Evolutionary conservation across 441 rosid species (phyloP).

Genomic region (Euphorbia corollata): DNA sequence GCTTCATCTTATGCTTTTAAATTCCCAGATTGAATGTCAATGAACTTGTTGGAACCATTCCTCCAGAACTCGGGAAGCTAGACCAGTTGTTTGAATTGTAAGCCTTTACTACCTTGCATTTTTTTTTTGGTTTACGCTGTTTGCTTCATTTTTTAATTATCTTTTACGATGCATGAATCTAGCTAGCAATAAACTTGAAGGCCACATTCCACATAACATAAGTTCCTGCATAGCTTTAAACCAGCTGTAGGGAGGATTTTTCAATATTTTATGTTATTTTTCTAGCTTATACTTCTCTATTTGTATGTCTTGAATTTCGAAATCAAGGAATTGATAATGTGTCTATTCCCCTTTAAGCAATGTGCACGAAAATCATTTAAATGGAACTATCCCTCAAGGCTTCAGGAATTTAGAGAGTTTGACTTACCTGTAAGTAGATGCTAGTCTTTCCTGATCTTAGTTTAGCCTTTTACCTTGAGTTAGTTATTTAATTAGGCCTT

Average conservation of each 20-base stretch:
- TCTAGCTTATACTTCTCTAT: background rate
- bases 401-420: slow-evolving; percentile 68
- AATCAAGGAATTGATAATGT: background rate
- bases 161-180: slow-evolving; percentile 54
- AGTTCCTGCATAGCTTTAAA: slow-evolving; percentile 79
- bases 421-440: slow-evolving; percentile 65
- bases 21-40: slow-evolving; percentile 76
- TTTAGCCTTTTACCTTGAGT: background rate
- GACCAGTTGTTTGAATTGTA: slow-evolving; percentile 87
- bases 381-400: slow-evolving; percentile 60
- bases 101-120: slow-evolving; percentile 17
- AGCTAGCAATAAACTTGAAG: slow-evolving; percentile 69
- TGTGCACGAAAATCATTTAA: slow-evolving; percentile 71
- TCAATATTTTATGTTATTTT: background rate
- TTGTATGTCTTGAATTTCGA: background rate
- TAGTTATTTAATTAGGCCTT: background rate
- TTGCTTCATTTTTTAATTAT: background rate
- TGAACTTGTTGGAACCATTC: slow-evolving; percentile 61
- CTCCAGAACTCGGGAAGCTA: slow-evolving; percentile 96
- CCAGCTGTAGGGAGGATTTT: slow-evolving; percentile 56
- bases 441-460: background rate
- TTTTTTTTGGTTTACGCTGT: background rate
- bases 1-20: too few species aligned
- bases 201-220: slow-evolving; percentile 71
- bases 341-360: slow-evolving; percentile 35